phyloP scores from a whole-genome alignment of 306 rosid genomes.

The Parietaria judaica region DNA sequence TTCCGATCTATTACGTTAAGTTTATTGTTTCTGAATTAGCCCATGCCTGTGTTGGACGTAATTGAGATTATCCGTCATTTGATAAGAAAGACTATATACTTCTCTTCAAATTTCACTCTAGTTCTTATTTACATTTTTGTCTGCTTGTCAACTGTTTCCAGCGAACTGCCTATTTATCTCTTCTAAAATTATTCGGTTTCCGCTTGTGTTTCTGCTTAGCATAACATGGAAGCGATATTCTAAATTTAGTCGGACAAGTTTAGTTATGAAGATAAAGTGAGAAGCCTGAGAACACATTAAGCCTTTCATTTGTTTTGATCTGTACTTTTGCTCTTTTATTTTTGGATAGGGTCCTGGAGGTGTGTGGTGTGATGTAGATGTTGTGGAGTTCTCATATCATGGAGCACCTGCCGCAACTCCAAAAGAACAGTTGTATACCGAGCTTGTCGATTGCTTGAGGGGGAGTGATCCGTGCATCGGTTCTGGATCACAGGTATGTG shows the following conservation, averaged over 20 bases:
- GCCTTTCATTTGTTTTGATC: conserved; percentile 1
- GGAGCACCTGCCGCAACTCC: conserved; percentile 94
- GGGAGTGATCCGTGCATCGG: conserved; percentile 83
- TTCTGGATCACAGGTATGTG: conserved; percentile 93
- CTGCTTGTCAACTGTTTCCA: too few relatives aligned
- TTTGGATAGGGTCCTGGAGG: conserved; percentile 93
- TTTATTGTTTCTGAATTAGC: too few relatives aligned
- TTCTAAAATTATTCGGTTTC: too few relatives aligned
- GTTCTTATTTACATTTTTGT: too few relatives aligned
- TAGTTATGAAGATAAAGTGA: not conserved
- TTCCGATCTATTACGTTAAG: too few relatives aligned
- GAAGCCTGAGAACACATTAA: not conserved
- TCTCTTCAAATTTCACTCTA: too few relatives aligned
- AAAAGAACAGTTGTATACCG: conserved; percentile 84
- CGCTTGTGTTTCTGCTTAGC: not conserved
- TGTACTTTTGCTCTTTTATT: not conserved
- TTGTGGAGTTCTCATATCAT: conserved; percentile 90
- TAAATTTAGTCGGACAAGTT: not conserved
- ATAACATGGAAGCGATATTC: not conserved
- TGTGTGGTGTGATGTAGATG: conserved; percentile 99
- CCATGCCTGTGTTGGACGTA: too few relatives aligned
- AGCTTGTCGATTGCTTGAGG: conserved; percentile 86
- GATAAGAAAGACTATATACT: too few relatives aligned
- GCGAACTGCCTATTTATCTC: too few relatives aligned
- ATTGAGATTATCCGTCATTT: too few relatives aligned